Percentiles rank a stretch among this genome's conserved stretches.
These are phyloP conservation scores for Fusarium pseudograminearum DNA, from an alignment of 2,329 filamentous ascomycete genomes.

Conservation along the genomic window DNA sequence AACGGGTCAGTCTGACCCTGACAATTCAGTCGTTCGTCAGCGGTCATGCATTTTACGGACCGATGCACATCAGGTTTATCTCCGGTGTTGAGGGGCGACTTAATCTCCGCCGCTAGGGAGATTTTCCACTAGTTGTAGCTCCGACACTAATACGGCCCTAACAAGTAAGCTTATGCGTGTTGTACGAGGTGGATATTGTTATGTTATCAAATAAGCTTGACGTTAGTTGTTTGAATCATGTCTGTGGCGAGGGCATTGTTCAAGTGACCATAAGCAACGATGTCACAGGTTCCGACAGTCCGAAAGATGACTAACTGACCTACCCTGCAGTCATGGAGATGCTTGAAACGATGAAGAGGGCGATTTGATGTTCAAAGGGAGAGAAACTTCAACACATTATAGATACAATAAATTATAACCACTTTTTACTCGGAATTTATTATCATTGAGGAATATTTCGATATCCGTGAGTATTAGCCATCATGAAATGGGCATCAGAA, in stretches of 20 bases:
- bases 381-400: neutral
- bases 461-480: neutral
- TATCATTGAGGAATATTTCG: neutral
- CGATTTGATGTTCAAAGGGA: neutral
- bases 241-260: neutral
- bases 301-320: neutral
- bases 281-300: neutral
- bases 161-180: neutral
- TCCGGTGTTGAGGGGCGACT: neutral
- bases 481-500: neutral
- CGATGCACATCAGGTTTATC: neutral
- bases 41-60: conserved; percentile 3
- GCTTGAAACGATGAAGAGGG: neutral
- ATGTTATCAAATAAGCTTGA: neutral
- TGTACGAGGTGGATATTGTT: neutral
- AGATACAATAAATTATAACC: neutral
- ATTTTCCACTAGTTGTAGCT: neutral
- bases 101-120: neutral
- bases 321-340: neutral
- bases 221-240: neutral
- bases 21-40: neutral
- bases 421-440: rapidly evolving
- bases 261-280: neutral
- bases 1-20: neutral
- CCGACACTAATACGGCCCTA: neutral